Base-by-base conservation (phyloP, 1,139 yeast species). In the Debaryomycetaceae sp. region DNA sequence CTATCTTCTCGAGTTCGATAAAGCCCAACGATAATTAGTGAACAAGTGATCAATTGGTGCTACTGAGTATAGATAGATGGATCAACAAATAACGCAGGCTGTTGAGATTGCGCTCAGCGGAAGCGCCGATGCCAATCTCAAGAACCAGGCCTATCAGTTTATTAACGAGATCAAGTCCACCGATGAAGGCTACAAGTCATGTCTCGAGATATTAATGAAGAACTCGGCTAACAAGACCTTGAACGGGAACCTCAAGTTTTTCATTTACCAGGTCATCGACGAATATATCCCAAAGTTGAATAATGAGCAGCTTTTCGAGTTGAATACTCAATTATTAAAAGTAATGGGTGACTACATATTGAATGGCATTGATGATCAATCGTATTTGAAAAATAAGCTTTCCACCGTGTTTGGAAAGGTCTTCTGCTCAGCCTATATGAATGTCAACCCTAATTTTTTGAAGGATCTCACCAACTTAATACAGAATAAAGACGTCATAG, bases 11-110 rank as follows among this genome's bases (percentile, higher is more conserved):
- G 31, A 8, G 11, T 27, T 27, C 31, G 11, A 27, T 27, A 27
- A 8, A 27, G 11, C 11, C 31, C 3, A 14, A n/a, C 37, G n/a
- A 35, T 35, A 35, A n/a, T 35, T 8, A 35, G 8, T 35, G 9
- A 14, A 35, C 37, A 35, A 35, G 23, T 35, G n/a, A 27, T 27
- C 11, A 11, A 7, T 8, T 27, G 8, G 11, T 27, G 11, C 31
- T 8, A 8, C 31, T 38, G 41, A 29, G 24, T 42, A 39, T 42
- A 34, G 34, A 13, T 43, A 44, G 43, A 87, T 88, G 95, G 90
- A 87, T 56, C 80, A 81, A 56, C 96, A 90, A 72, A 87, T 93
- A 60, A 91, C 81, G 65, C 96, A 90, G 71, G 99, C 97, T 41
- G 96, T 93, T 45, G 85, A 83, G 54, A 84, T 91, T 52, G 98